Evolutionary conservation across 495 filamentous ascomycete species (phyloP).

Genomic region (Barbatosphaeria neglecta): DNA sequence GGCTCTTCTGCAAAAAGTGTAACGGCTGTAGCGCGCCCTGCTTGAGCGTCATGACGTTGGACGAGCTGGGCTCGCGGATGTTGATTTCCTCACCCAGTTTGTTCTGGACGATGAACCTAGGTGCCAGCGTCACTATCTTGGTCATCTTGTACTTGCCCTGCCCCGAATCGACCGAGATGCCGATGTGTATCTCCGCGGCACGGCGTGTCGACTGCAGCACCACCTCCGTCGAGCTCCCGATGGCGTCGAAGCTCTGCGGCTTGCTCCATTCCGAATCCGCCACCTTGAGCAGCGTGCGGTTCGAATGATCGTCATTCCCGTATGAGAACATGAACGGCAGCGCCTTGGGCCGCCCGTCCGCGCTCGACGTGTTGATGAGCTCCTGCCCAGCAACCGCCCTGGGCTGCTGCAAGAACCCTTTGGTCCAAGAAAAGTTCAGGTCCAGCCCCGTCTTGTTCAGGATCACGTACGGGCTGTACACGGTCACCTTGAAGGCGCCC

Average conservation of each 20-base stretch:
- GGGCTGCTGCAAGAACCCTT: conserved; percentile 70
- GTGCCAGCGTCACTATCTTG: conserved; percentile 87
- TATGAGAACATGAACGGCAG: conserved; percentile 95
- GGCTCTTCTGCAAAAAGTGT: conserved; percentile 68
- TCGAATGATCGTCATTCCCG: conserved; percentile 71
- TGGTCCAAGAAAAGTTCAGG: conserved; percentile 81
- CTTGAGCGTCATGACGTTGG: conserved; percentile 64
- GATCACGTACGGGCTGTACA: conserved; percentile 88
- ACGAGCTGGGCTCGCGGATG: conserved; percentile 79
- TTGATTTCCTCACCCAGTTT: conserved; percentile 78
- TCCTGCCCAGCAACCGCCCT: conserved; percentile 71
- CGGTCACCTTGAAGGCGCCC: conserved; percentile 87
- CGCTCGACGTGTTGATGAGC: conserved; percentile 20
- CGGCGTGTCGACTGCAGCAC: conserved; percentile 59
- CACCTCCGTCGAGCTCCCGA: conserved; percentile 81
- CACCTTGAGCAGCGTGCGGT: conserved; percentile 75
- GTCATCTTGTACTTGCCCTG: conserved; percentile 96
- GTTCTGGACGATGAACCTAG: conserved; percentile 90
- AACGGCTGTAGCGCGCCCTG: conserved; percentile 67
- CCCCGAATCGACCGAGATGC: conserved; percentile 76
- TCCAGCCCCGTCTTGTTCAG: conserved; percentile 89
- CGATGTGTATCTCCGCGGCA: conserved; percentile 76
- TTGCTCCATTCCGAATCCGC: conserved; percentile 90
- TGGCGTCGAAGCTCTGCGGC: conserved; percentile 96
- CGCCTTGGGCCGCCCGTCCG: conserved; percentile 45